These are phyloP conservation scores for Tranzscheliella williamsii DNA, from an alignment of 1,284 basidiomycete genomes.

Conservation along the genomic window DNA sequence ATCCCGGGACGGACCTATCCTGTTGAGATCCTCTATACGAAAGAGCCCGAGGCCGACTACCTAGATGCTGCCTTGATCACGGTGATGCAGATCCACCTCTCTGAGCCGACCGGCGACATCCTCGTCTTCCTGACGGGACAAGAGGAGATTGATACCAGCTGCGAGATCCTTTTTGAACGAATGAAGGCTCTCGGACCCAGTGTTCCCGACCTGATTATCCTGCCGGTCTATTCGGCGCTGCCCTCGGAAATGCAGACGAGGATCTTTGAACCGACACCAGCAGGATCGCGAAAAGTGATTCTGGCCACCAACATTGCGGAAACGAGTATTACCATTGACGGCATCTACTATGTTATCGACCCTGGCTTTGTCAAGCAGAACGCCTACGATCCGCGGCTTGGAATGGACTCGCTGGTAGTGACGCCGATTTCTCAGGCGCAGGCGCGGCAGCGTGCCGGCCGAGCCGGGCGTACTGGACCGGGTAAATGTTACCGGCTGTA, in stretches of 20 bases:
- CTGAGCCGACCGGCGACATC: slow-evolving; percentile 94
- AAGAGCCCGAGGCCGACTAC: slow-evolving; percentile 98
- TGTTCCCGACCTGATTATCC: slow-evolving; percentile 92
- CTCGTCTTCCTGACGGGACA: slow-evolving; percentile 97
- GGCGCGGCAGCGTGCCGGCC: slow-evolving; percentile 89
- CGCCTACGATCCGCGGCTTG: slow-evolving; percentile 92
- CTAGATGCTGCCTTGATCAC: slow-evolving; percentile 97
- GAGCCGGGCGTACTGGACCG: slow-evolving; percentile 94
- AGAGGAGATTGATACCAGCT: slow-evolving; percentile 94
- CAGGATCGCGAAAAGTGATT: slow-evolving; percentile 93
- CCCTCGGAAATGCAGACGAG: slow-evolving; percentile 96
- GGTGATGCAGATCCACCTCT: slow-evolving; percentile 98
- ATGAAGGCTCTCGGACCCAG: slow-evolving; percentile 97
- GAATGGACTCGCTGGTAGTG: slow-evolving; percentile 98
- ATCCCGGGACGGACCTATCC: slow-evolving; percentile 98
- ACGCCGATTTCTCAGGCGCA: slow-evolving; percentile 99
- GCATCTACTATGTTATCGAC: slow-evolving; percentile 97
- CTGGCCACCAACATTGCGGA: slow-evolving; percentile 99
- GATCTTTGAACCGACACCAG: slow-evolving; percentile 96
- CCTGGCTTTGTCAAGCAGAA: slow-evolving; percentile 99
- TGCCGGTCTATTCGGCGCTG: slow-evolving; percentile 95
- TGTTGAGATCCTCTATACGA: slow-evolving; percentile 95
- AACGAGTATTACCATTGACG: slow-evolving; percentile 95
- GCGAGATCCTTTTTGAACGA: slow-evolving; percentile 94
- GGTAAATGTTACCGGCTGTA: slow-evolving; percentile 98